Evolutionary conservation across 257 asterid genomes (phyloP).

Genomic region (Jaltomata sinuosa): DNA sequence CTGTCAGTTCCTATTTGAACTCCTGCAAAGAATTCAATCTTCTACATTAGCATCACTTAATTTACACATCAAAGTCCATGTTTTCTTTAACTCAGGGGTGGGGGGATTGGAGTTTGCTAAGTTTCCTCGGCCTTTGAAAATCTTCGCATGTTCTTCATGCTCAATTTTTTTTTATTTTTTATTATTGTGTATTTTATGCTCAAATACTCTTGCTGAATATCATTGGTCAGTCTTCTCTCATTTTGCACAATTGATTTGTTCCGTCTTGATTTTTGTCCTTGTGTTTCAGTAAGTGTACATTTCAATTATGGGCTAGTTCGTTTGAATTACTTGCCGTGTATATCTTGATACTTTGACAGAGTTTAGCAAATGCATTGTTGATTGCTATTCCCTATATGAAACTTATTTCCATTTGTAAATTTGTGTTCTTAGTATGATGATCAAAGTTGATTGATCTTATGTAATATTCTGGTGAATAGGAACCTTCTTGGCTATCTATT

Average conservation of each 20-base stretch:
- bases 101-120: neutral
- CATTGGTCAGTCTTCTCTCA: neutral
- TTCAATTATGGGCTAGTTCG: neutral
- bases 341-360: neutral
- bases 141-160: neutral
- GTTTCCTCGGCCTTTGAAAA: neutral
- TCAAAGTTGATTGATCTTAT: neutral
- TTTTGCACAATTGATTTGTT: neutral
- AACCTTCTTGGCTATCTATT: slow-evolving; percentile 69
- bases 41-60: neutral
- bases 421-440: neutral
- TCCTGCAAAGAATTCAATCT: neutral
- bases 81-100: neutral
- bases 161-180: no score
- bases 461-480: slow-evolving; percentile 28
- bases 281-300: neutral
- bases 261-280: neutral
- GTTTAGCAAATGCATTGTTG: neutral
- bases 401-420: neutral
- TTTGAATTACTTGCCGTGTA: neutral
- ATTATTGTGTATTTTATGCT: no score
- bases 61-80: neutral
- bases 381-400: neutral
- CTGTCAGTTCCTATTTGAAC: neutral
- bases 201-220: neutral